These are phyloP conservation scores for Hygrocybe coccinea DNA, from an alignment of 768 basidiomycete species.

Conservation along the genomic window DNA sequence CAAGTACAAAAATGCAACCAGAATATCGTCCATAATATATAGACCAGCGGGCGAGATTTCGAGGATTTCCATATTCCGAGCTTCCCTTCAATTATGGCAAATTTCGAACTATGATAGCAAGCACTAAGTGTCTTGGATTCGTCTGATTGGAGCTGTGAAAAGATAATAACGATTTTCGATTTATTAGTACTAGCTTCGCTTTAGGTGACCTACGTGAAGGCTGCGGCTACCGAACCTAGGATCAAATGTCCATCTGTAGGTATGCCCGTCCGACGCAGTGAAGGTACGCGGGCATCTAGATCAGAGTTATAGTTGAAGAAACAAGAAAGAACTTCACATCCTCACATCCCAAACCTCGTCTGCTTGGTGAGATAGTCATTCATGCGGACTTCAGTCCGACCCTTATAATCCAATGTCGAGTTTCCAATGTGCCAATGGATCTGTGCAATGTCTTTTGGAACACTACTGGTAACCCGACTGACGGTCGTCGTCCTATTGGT, in stretches of 20 bases:
- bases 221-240: constrained; percentile 2
- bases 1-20: constrained; percentile 31
- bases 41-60: constrained; percentile 28
- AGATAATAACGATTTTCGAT: not conserved
- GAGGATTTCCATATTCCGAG: constrained; percentile 16
- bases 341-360: not conserved
- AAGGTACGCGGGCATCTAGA: constrained; percentile 20
- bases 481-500: not conserved
- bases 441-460: not conserved
- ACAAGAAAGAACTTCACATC: too few species aligned
- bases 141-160: not conserved
- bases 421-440: not conserved
- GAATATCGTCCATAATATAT: constrained; percentile 27
- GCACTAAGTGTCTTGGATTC: not conserved
- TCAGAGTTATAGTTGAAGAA: constrained; percentile 7
- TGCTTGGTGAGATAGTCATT: not conserved
- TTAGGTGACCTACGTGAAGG: constrained; percentile 12
- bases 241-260: constrained; percentile 22
- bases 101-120: not conserved
- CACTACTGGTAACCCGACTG: not conserved
- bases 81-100: not conserved
- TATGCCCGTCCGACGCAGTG: constrained; percentile 18
- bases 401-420: not conserved
- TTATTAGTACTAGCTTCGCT: not conserved
- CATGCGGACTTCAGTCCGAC: not conserved